phyloP scores from a whole-genome alignment of 2,329 filamentous ascomycete species.

The Colletotrichum sp. region DNA sequence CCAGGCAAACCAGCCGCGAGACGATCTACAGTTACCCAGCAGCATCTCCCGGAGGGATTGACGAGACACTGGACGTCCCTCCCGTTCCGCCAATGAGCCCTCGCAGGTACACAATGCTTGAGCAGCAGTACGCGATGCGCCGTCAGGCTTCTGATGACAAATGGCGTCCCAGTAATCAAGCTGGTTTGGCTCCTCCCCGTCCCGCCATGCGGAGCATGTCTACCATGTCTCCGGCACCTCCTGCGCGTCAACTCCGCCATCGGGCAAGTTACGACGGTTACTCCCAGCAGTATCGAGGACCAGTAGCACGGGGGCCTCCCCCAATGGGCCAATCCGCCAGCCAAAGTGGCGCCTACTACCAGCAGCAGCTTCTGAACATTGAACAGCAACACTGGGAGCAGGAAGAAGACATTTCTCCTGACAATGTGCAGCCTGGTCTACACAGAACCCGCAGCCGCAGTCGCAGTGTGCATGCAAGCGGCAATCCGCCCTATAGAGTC shows the following conservation, averaged over 20 bases:
- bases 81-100: conserved; percentile 29
- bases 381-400: conserved; percentile 30
- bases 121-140: conserved; percentile 13
- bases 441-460: conserved; percentile 1
- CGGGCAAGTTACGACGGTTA: conserved; percentile 36
- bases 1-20: conserved; percentile 25
- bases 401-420: conserved; percentile 23
- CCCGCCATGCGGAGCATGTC: neutral
- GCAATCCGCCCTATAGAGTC: conserved; percentile 51
- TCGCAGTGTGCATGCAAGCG: conserved; percentile 11
- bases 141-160: neutral
- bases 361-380: conserved; percentile 11
- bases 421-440: conserved; percentile 37
- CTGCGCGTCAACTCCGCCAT: conserved; percentile 30
- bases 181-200: neutral
- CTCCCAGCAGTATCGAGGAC: conserved; percentile 24
- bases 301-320: neutral
- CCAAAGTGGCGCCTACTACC: conserved; percentile 16
- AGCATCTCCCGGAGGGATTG: conserved; percentile 17
- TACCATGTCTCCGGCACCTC: neutral
- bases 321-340: conserved; percentile 10
- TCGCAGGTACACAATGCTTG: neutral
- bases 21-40: conserved; percentile 23
- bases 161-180: neutral
- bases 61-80: conserved; percentile 21